Conservation (phyloP, 768 basidiomycete species). For the Rhodotorula babjevae region DNA sequence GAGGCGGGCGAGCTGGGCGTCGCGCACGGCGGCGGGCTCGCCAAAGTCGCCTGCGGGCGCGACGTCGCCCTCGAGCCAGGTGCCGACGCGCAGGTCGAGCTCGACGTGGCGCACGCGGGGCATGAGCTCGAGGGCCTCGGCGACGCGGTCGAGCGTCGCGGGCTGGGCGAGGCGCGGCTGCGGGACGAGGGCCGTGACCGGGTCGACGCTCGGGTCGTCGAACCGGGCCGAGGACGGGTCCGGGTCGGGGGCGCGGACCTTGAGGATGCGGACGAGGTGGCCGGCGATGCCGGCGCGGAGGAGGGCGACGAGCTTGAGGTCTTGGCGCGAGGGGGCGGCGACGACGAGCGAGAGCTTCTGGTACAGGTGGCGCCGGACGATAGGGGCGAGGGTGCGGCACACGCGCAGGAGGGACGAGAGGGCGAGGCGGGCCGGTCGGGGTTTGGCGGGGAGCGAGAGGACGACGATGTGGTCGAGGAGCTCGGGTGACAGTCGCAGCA, state of each 20-base stretch:
- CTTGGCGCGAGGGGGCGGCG: background rate
- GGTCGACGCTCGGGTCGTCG: background rate
- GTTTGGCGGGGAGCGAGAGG: background rate
- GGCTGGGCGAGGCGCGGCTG: background rate
- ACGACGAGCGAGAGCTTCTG: slow-evolving; percentile 1
- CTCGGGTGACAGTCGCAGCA: slow-evolving; percentile 23
- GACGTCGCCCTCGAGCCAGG: background rate
- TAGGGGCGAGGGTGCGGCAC: background rate
- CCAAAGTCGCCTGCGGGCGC: background rate
- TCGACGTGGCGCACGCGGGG: slow-evolving; percentile 2
- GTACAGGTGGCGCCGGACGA: slow-evolving; percentile 24
- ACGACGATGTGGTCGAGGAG: slow-evolving; percentile 18
- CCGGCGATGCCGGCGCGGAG: background rate
- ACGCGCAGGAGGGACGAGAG: slow-evolving; percentile 5
- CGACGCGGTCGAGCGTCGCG: background rate
- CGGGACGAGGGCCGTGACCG: background rate
- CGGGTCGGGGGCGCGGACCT: slow-evolving; percentile 5
- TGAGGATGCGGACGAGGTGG: background rate
- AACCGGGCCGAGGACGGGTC: background rate
- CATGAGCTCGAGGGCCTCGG: background rate
- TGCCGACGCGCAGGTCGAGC: slow-evolving; percentile 8
- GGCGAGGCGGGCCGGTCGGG: background rate
- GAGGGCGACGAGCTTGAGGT: background rate
- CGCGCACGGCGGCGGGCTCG: background rate
- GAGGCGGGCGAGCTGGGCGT: background rate